Evolutionary conservation across 371 early-diverging fungal species (phyloP).

Genomic region (Zopfochytrium polystomum): DNA sequence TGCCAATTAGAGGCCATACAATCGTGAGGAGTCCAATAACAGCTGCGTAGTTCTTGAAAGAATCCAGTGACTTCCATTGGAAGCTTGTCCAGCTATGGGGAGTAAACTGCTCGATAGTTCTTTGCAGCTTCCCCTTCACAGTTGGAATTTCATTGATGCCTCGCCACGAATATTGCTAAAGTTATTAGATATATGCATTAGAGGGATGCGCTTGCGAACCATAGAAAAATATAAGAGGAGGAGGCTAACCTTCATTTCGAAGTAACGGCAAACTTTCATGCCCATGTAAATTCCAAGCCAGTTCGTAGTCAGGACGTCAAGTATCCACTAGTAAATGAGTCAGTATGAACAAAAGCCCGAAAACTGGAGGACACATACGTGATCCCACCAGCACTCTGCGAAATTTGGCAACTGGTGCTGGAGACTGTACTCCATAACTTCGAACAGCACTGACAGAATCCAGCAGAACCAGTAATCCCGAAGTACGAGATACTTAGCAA

Average conservation of each 20-base stretch:
- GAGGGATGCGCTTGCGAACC: background rate
- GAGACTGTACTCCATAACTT: conserved; percentile 91
- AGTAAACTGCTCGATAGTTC: conserved; percentile 90
- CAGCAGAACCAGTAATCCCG: conserved; percentile 94
- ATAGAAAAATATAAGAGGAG: background rate
- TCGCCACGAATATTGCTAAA: conserved; percentile 83
- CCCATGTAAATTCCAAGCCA: conserved; percentile 92
- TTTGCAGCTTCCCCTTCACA: conserved; percentile 77
- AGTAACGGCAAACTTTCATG: conserved; percentile 94
- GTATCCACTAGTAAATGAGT: conserved; percentile 71
- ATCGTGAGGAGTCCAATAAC: conserved; percentile 60
- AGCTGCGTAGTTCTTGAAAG: conserved; percentile 74
- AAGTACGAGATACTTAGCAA: conserved; percentile 85
- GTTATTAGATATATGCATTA: background rate
- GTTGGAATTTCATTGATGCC: conserved; percentile 81
- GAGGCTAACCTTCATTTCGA: conserved; percentile 74
- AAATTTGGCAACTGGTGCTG: conserved; percentile 95
- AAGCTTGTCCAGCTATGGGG: conserved; percentile 92
- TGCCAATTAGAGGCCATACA: too few relatives aligned
- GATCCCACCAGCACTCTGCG: conserved; percentile 99
- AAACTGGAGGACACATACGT: conserved; percentile 57
- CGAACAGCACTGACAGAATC: conserved; percentile 91
- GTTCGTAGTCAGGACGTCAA: conserved; percentile 92
- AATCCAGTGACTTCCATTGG: conserved; percentile 79
- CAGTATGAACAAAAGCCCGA: conserved; percentile 1